These are phyloP conservation scores for Lactifluus volemus DNA, from an alignment of 768 basidiomycete genomes.

Conservation along the genomic window DNA sequence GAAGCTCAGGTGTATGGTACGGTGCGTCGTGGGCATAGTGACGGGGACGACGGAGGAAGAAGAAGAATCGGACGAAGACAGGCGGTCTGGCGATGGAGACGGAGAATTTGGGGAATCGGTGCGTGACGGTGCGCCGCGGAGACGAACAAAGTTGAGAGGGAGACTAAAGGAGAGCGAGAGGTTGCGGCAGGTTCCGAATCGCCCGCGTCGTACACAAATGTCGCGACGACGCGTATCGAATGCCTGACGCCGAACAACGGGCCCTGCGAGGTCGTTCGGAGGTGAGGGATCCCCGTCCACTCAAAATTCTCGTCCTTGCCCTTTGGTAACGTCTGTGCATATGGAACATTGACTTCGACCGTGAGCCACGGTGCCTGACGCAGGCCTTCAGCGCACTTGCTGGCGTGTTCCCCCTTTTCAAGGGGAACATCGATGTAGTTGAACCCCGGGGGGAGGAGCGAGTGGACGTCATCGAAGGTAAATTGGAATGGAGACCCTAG, in stretches of 20 bases:
- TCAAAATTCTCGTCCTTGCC: neutral
- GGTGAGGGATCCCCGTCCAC: slow-evolving; percentile 11
- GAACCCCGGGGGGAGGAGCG: slow-evolving; percentile 40
- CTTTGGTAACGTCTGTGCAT: slow-evolving; percentile 27
- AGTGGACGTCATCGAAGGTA: slow-evolving; percentile 35
- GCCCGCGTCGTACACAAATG: slow-evolving; percentile 8
- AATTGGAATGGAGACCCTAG: slow-evolving; percentile 22
- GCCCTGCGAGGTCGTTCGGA: slow-evolving; percentile 8
- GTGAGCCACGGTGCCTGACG: slow-evolving; percentile 43
- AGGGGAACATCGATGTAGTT: slow-evolving; percentile 43
- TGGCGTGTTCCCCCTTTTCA: slow-evolving; percentile 42
- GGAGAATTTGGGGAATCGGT: slow-evolving; percentile 17
- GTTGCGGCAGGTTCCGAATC: neutral
- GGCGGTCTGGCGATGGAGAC: slow-evolving; percentile 17
- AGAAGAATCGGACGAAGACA: slow-evolving; percentile 7
- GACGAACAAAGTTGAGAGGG: slow-evolving; percentile 42
- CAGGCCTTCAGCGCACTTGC: slow-evolving; percentile 31
- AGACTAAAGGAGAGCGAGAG: slow-evolving; percentile 33
- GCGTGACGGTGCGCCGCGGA: slow-evolving; percentile 29
- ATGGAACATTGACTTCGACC: slow-evolving; percentile 46
- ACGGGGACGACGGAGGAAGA: neutral
- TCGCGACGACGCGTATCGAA: slow-evolving; percentile 22
- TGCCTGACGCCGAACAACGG: slow-evolving; percentile 12
- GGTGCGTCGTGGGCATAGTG: slow-evolving; percentile 9
- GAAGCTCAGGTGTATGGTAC: slow-evolving; percentile 35